phyloP scores from a whole-genome alignment of 441 rosid genomes.

The Manihot esculenta region DNA sequence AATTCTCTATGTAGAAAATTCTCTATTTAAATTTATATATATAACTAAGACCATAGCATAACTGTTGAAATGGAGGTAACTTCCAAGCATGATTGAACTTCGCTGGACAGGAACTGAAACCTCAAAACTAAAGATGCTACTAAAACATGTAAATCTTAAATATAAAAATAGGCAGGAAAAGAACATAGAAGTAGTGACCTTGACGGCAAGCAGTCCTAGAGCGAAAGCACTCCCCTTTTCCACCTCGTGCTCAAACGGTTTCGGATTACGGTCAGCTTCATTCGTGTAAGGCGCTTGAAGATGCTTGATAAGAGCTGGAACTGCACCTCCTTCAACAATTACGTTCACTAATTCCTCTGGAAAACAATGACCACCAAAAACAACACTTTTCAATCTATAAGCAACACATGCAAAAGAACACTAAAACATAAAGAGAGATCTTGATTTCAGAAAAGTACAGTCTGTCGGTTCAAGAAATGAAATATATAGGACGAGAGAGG shows the following conservation, averaged over 20 bases:
- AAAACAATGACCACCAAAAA: neutral
- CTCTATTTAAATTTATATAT: too few species aligned
- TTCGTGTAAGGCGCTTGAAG: constrained; percentile 66
- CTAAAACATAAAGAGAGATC: neutral
- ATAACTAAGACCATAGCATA: neutral
- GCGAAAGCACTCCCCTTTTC: constrained; percentile 99
- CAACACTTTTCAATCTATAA: neutral
- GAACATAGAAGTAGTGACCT: constrained; percentile 43
- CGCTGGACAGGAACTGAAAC: neutral
- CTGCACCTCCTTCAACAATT: constrained; percentile 95
- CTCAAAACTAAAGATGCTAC: neutral
- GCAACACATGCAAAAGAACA: constrained; percentile 14
- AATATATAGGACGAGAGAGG: constrained; percentile 20
- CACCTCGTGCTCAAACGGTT: constrained; percentile 90
- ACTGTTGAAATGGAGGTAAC: neutral
- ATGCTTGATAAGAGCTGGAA: constrained; percentile 91
- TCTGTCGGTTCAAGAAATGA: neutral
- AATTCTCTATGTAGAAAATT: neutral
- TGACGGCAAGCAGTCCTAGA: constrained; percentile 89
- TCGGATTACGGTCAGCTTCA: constrained; percentile 47
- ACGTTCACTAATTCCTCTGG: constrained; percentile 92
- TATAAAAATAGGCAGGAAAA: neutral
- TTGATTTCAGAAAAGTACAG: neutral
- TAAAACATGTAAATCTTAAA: neutral
- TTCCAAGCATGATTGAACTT: constrained; percentile 1